These are phyloP conservation scores for Neurospora discreta DNA, from an alignment of 495 filamentous ascomycete genomes.

Conservation along the genomic window DNA sequence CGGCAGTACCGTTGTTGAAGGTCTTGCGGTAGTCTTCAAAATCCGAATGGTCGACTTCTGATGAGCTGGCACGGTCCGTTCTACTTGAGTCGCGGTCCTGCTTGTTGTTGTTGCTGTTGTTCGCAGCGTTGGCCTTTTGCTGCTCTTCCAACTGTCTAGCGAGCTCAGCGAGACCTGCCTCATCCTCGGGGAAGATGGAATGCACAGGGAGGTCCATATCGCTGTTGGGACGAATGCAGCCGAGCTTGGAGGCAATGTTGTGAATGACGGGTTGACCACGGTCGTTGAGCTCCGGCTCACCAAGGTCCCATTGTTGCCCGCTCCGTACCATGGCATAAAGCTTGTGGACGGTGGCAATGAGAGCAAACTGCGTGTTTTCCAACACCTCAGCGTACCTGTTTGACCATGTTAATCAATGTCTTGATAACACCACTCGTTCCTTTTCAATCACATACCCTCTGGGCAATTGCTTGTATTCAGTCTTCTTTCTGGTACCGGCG, in stretches of 20 bases:
- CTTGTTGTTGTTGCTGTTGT: constrained; percentile 16
- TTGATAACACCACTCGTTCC: neutral
- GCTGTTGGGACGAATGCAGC: constrained; percentile 43
- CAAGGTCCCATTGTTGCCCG: constrained; percentile 41
- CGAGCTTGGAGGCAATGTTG: constrained; percentile 45
- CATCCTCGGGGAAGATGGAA: constrained; percentile 42
- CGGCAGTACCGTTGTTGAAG: constrained; percentile 23
- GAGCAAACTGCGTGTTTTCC: constrained; percentile 46
- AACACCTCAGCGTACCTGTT: constrained; percentile 45
- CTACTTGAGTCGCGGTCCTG: constrained; percentile 25
- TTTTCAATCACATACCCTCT: constrained; percentile 26
- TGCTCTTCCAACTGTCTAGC: constrained; percentile 35
- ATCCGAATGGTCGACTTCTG: constrained; percentile 41
- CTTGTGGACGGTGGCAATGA: constrained; percentile 47
- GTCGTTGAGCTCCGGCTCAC: constrained; percentile 46
- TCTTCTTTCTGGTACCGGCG: constrained; percentile 47
- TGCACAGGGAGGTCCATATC: constrained; percentile 44
- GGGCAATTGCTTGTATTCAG: constrained; percentile 47
- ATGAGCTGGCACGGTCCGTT: constrained; percentile 40
- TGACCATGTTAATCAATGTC: constrained; percentile 10
- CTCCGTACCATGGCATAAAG: constrained; percentile 47
- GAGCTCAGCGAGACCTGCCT: constrained; percentile 39
- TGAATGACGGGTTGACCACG: constrained; percentile 45
- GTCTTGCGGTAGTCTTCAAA: constrained; percentile 40
- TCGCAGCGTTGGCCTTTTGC: constrained; percentile 22